Evolutionary conservation across 495 filamentous ascomycete genomes (phyloP).

Genomic region (Podospora pseudopauciseta): DNA sequence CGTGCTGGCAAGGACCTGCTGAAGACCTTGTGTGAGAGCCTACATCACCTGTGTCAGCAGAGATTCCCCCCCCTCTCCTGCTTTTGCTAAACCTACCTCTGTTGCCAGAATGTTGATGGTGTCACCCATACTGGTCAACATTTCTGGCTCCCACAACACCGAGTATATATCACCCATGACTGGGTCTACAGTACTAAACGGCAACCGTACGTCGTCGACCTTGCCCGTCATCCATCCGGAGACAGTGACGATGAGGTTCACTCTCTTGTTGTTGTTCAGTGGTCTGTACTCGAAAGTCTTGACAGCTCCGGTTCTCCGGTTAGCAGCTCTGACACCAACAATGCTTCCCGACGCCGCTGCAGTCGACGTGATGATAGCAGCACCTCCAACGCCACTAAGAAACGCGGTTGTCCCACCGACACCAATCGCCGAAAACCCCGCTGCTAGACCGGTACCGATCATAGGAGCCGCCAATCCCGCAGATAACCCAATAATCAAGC

Average conservation of each 20-base stretch:
- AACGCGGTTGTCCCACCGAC: conserved; percentile 86
- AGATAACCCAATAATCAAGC: conserved; percentile 92
- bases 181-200: conserved; percentile 92
- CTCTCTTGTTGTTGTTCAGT: conserved; percentile 93
- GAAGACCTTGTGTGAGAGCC: conserved; percentile 92
- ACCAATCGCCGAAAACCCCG: conserved; percentile 92
- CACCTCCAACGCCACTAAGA: conserved; percentile 85
- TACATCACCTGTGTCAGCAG: conserved; percentile 32
- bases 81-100: conserved; percentile 58
- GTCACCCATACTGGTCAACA: conserved; percentile 94
- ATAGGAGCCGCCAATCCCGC: conserved; percentile 89
- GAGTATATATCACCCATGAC: conserved; percentile 99
- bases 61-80: not conserved
- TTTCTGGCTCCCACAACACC: conserved; percentile 95
- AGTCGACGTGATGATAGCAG: conserved; percentile 86
- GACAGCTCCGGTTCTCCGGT: conserved; percentile 83
- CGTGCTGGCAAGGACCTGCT: conserved; percentile 91
- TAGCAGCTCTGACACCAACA: conserved; percentile 80
- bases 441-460: conserved; percentile 91
- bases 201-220: conserved; percentile 90
- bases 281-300: conserved; percentile 96
- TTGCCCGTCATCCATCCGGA: conserved; percentile 99
- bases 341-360: conserved; percentile 83
- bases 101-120: conserved; percentile 98
- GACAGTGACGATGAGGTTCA: conserved; percentile 93